These are phyloP conservation scores for Zopfia rhizophila DNA, from an alignment of 2,329 filamentous ascomycete species.

Conservation along the genomic window DNA sequence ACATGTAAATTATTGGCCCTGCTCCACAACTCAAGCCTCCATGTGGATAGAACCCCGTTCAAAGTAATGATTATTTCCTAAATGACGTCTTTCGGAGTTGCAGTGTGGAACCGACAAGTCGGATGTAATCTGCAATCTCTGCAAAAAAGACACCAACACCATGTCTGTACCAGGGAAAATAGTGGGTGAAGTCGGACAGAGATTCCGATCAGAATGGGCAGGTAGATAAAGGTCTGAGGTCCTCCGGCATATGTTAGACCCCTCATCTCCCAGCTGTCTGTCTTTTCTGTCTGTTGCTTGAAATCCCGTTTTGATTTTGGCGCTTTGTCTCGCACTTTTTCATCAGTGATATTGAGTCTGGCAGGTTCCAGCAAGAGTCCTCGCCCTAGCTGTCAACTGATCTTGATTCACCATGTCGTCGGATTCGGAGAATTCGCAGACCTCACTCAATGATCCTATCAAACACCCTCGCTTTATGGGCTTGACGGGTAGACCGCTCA, in stretches of 20 bases:
- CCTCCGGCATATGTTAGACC: conserved; percentile 10
- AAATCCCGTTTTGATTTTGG: background rate
- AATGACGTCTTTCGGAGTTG: conserved; percentile 26
- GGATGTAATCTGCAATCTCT: conserved; percentile 26
- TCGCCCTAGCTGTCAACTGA: too few species aligned
- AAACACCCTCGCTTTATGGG: conserved; percentile 43
- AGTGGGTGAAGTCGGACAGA: conserved; percentile 4
- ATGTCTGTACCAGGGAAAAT: conserved; percentile 11
- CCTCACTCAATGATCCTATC: conserved; percentile 1
- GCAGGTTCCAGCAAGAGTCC: conserved; percentile 8
- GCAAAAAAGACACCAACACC: conserved; percentile 4
- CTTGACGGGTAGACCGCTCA: conserved; percentile 36
- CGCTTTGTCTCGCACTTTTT: background rate
- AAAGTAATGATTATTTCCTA: conserved; percentile 10
- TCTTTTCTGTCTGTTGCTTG: conserved; percentile 1
- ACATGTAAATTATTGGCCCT: conserved; percentile 20
- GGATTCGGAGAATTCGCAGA: conserved; percentile 5
- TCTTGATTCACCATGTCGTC: background rate
- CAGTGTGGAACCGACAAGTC: conserved; percentile 18
- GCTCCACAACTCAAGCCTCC: conserved; percentile 21
- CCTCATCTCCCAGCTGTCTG: background rate
- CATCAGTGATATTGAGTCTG: conserved; percentile 2
- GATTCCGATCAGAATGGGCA: background rate
- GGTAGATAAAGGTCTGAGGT: conserved; percentile 26
- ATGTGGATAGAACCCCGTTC: conserved; percentile 21